A percentile compares a stretch with the other conserved stretches of the same genome.
These are phyloP conservation scores for Solanum lycopersicoides DNA, from an alignment of 257 asterid species.

Conservation along the genomic window DNA sequence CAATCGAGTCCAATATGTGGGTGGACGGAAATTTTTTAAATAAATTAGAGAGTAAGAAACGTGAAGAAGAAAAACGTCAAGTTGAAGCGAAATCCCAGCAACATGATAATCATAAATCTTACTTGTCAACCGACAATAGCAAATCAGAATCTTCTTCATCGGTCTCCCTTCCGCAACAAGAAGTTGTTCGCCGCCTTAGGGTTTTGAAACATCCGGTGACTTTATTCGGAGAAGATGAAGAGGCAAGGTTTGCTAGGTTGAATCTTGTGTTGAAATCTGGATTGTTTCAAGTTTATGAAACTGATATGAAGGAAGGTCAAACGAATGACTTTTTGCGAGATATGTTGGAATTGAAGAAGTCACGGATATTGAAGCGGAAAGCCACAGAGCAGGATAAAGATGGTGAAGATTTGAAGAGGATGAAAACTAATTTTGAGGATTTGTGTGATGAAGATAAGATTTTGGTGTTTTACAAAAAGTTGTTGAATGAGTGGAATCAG, in stretches of 20 bases:
- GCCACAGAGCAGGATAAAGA: conserved; percentile 55
- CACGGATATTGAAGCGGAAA: conserved; percentile 68
- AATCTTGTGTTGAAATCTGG: conserved; percentile 69
- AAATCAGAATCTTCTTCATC: conserved; percentile 31
- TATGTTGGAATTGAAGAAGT: conserved; percentile 74
- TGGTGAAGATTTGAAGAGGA: conserved; percentile 69
- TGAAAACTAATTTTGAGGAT: conserved; percentile 59
- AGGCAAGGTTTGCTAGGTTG: conserved; percentile 66
- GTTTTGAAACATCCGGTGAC: conserved; percentile 75
- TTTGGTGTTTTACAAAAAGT: conserved; percentile 79
- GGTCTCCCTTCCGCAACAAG: conserved; percentile 36
- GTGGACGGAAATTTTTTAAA: conserved; percentile 64
- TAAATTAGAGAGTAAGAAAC: conserved; percentile 59
- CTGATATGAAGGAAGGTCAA: conserved; percentile 93
- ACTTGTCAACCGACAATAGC: conserved; percentile 9
- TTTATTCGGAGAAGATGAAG: conserved; percentile 82
- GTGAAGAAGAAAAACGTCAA: conserved; percentile 73
- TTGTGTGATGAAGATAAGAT: conserved; percentile 87
- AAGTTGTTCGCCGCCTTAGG: conserved; percentile 75
- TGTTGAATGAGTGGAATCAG: conserved; percentile 81
- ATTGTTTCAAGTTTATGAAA: conserved; percentile 69
- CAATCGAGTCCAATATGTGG: conserved; percentile 39
- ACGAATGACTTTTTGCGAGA: conserved; percentile 80
- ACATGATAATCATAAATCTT: not conserved
- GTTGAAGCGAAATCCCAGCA: conserved; percentile 16